These are phyloP conservation scores for Ophiostoma sp. DNA, from an alignment of 2,329 filamentous ascomycete species.

Conservation along the genomic window DNA sequence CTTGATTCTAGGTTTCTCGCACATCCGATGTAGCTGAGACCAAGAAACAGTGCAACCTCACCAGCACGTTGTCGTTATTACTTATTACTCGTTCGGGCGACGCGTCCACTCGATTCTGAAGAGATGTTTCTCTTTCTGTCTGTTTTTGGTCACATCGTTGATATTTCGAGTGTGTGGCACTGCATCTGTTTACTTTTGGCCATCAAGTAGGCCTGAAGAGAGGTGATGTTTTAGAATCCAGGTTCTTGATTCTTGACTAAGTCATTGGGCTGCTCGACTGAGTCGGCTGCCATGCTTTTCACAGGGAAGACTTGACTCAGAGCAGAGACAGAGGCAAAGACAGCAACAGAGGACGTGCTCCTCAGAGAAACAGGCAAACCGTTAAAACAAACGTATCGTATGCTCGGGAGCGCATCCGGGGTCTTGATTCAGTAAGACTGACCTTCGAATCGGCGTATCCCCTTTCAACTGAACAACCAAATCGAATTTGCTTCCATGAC, in stretches of 20 bases:
- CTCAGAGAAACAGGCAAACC: constrained; percentile 19
- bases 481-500: background rate
- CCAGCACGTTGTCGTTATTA: constrained; percentile 15
- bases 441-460: background rate
- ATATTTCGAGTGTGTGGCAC: background rate
- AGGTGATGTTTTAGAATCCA: background rate
- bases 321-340: background rate
- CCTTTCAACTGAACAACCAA: background rate
- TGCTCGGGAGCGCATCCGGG: constrained; percentile 15
- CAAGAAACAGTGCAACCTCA: constrained; percentile 14
- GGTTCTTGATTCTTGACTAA: background rate
- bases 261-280: background rate
- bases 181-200: background rate
- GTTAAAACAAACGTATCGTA: constrained; percentile 1
- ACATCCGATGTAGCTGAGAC: constrained; percentile 15
- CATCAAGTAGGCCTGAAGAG: background rate
- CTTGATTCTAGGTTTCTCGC: background rate
- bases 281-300: constrained; percentile 9
- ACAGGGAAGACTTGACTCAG: constrained; percentile 8
- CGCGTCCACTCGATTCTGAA: background rate
- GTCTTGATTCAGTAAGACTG: background rate
- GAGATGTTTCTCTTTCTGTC: background rate
- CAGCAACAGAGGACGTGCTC: constrained; percentile 11
- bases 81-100: background rate
- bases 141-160: background rate